phyloP scores from a whole-genome alignment of 225 moss, liverwort and hornwort species.

The Pleurozium schreberi region DNA sequence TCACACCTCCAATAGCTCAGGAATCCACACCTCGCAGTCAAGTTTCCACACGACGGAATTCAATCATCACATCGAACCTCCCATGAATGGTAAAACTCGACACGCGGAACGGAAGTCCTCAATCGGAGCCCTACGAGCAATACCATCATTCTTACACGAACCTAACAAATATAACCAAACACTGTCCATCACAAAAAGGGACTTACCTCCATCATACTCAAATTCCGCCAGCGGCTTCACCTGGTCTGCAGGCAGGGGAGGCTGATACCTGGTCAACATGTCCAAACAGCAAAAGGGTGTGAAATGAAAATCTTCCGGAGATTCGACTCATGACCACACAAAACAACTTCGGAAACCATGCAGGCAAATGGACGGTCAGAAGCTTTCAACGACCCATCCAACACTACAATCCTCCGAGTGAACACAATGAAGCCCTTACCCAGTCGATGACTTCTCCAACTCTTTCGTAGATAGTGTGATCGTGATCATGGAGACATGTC shows the following conservation, averaged over 20 bases:
- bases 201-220: background rate
- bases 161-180: background rate
- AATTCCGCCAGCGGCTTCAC: background rate
- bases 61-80: background rate
- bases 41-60: background rate
- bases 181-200: background rate
- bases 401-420: background rate
- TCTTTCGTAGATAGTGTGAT: slow-evolving; percentile 56
- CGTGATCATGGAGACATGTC: slow-evolving; percentile 62
- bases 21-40: background rate
- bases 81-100: background rate
- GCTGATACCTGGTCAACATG: background rate
- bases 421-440: slow-evolving; percentile 5
- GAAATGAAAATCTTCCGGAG: background rate
- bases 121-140: background rate
- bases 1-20: background rate
- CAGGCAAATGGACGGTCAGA: background rate
- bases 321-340: background rate
- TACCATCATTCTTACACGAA: background rate
- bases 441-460: slow-evolving; percentile 58
- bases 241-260: background rate
- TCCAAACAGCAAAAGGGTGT: background rate
- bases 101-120: background rate
- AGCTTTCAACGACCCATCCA: background rate
- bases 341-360: background rate